A percentile compares a stretch with the other conserved stretches of the same genome.
Evolutionary conservation across 2,329 filamentous ascomycete genomes (phyloP).

Genomic region (Penicillium sp.): DNA sequence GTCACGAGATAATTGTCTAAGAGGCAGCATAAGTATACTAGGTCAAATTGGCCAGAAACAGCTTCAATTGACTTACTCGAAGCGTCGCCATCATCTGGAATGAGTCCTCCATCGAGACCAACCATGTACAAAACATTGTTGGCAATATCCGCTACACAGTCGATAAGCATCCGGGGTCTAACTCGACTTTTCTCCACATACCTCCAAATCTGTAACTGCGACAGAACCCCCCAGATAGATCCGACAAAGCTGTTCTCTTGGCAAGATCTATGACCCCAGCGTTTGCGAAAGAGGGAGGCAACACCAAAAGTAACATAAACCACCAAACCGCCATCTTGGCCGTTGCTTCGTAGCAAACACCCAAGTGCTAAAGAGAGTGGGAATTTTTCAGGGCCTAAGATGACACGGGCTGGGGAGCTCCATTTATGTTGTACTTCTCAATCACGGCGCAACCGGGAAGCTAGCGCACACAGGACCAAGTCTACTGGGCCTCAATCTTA

Average conservation of each 20-base stretch:
- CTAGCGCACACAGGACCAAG: too few relatives aligned
- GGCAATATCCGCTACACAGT: conserved; percentile 8
- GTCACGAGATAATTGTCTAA: conserved; percentile 12
- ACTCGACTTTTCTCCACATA: not conserved
- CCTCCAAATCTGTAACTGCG: conserved; percentile 13
- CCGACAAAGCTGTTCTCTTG: not conserved
- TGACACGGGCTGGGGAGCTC: not conserved
- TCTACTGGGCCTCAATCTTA: not conserved
- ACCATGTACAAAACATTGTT: conserved; percentile 11
- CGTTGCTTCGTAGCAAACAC: not conserved
- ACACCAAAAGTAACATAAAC: not conserved
- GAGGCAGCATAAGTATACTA: not conserved
- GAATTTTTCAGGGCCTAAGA: not conserved
- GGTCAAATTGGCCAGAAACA: not conserved
- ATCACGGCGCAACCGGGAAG: not conserved
- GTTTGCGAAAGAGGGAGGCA: not conserved
- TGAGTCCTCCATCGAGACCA: conserved; percentile 9
- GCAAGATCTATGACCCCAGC: not conserved
- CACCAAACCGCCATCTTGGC: not conserved
- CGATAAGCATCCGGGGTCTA: not conserved
- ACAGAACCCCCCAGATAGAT: conserved; percentile 9
- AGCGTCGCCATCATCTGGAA: conserved; percentile 6
- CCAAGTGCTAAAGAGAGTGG: not conserved
- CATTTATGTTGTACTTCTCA: not conserved
- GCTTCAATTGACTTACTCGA: conserved; percentile 4